A percentile compares a stretch with the other conserved stretches of the same genome.
phyloP scores from a whole-genome alignment of 1,284 basidiomycete species.

The Sparassis latifolia region DNA sequence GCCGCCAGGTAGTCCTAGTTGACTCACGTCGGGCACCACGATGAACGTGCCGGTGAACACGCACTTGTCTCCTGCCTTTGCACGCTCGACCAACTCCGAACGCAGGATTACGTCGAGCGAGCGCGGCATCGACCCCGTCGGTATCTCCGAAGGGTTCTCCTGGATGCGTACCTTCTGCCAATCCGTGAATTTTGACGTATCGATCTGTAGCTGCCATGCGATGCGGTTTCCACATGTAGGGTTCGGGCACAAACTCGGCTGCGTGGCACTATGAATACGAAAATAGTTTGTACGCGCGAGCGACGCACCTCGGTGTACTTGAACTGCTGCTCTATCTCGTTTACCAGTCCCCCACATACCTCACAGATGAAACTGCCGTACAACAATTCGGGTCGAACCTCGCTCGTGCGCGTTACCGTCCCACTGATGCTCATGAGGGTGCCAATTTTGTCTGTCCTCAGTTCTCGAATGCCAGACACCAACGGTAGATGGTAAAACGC shows the following conservation, averaged over 20 bases:
- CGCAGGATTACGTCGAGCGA: slow-evolving; percentile 94
- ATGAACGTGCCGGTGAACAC: slow-evolving; percentile 98
- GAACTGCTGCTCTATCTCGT: slow-evolving; percentile 98
- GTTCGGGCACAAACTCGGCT: slow-evolving; percentile 94
- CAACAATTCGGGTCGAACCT: slow-evolving; percentile 93
- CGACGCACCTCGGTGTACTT: slow-evolving; percentile 90
- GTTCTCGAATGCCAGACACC: slow-evolving; percentile 91
- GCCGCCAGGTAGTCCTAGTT: slow-evolving; percentile 92
- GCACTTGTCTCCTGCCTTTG: slow-evolving; percentile 98
- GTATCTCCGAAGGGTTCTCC: slow-evolving; percentile 98
- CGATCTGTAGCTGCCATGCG: slow-evolving; percentile 93
- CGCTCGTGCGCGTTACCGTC: slow-evolving; percentile 95
- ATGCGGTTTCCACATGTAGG: slow-evolving; percentile 86
- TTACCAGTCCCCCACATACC: slow-evolving; percentile 81
- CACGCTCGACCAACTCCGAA: slow-evolving; percentile 92
- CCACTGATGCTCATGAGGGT: slow-evolving; percentile 91
- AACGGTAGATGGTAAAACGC: slow-evolving; percentile 96
- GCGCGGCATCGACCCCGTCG: slow-evolving; percentile 98
- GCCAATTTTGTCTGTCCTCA: slow-evolving; percentile 90
- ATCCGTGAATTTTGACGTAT: slow-evolving; percentile 95
- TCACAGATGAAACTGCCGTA: slow-evolving; percentile 93
- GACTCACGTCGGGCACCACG: slow-evolving; percentile 96
- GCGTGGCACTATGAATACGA: background rate
- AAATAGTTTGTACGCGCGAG: background rate
- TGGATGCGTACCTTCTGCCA: slow-evolving; percentile 99